Evolutionary conservation across 139 green algal genomes (phyloP).

Genomic region (Tetradesmus obliquus): DNA sequence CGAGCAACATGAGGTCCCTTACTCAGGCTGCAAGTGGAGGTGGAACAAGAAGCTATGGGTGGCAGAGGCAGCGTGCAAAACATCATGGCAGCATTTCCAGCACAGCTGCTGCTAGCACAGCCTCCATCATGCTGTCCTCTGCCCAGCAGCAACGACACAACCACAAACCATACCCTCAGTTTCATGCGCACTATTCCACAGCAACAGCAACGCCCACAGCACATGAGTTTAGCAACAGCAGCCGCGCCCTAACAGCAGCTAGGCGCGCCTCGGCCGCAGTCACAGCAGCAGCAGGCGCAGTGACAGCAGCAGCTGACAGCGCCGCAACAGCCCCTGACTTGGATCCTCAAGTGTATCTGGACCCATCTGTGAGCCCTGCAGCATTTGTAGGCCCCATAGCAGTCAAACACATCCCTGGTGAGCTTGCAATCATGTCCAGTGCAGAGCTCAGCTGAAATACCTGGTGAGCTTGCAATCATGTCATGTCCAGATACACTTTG

Average conservation of each 20-base stretch:
- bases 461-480: too few species aligned
- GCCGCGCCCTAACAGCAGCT: neutral
- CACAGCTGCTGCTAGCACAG: neutral
- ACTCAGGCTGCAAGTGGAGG: neutral
- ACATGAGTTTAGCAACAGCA: neutral
- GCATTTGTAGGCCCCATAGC: conserved; percentile 35
- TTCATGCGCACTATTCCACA: neutral
- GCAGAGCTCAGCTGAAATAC: neutral
- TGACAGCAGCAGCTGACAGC: neutral
- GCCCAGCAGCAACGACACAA: neutral
- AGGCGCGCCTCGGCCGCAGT: neutral
- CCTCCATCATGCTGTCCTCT: neutral
- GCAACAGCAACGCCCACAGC: neutral
- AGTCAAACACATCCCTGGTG: conserved; percentile 5
- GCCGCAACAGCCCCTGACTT: conserved; percentile 24
- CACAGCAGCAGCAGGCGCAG: neutral
- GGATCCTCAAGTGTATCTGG: conserved; percentile 6
- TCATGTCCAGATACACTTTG: too few species aligned
- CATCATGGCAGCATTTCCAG: neutral
- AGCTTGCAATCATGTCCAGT: neutral
- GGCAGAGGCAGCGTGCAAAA: neutral
- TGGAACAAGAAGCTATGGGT: neutral
- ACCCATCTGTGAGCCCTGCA: neutral
- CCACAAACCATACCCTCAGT: neutral
- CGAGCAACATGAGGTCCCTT: neutral